Base-by-base conservation (phyloP, 139 green algal species). In the Chlorella sp. region DNA sequence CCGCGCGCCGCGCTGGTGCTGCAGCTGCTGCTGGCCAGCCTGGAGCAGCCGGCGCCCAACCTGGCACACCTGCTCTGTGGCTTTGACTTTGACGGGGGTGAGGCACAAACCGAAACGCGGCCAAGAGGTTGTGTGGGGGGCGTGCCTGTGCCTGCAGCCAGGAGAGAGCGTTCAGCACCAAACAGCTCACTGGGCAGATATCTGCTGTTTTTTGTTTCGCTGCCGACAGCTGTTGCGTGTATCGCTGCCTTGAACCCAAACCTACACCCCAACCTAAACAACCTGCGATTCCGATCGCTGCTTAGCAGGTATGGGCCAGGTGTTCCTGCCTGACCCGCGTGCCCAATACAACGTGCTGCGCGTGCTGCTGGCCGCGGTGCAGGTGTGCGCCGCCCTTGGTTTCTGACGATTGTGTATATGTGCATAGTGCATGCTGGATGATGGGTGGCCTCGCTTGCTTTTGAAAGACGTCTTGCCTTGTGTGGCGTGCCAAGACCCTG, bases 21-120 rank as follows among this genome's bases (percentile, higher is more conserved):
- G 54, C 34, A 78, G 44, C 78, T 92, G 78, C 69, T 92, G 84
- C 88, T 89, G 58, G 54, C 62, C 46, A 79, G 69, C 0, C 41
- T 95, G 20, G 73, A 88, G 4, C 82, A 77, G 2, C 86, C 77
- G 4, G 48, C 58, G 1, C 95, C 95, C 60, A 91, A 89, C 84
- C 34, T 98, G 44, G 79, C 89, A 0, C 94, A 98, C 75, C 84
- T 97, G 75, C 90, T 98, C 46, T 86, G 96, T 48, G 93, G 94
- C 32, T 98, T 96, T 76, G 90, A 96, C 56, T 65, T 93, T 36
- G 89, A 93, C 20, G 34, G 72, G 43, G 80, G 74, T 60, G 72
- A 70, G 44, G n/a, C n/a, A n/a, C n/a, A n/a, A n/a, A n/a, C n/a
- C n/a, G n/a, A n/a, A n/a, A n/a, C n/a, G n/a, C n/a, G n/a, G n/a